Evolutionary conservation across 768 basidiomycete genomes (phyloP).

Genomic region (Lactarius trivialis): DNA sequence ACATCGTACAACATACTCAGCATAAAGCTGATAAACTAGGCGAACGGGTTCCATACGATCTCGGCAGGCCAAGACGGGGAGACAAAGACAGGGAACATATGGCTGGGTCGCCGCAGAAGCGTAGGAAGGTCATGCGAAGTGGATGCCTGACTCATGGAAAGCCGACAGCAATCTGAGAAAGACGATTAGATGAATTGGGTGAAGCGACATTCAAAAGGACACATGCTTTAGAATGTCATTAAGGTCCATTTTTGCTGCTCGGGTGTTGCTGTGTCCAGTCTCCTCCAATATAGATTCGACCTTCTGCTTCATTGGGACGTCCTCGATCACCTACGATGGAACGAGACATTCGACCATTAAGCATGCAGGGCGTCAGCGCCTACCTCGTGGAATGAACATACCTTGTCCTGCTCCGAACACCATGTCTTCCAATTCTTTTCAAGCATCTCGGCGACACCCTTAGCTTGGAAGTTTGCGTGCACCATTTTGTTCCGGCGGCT

Average conservation of each 20-base stretch:
- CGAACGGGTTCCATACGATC: not conserved
- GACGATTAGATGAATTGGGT: not conserved
- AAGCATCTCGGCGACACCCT: slow-evolving; percentile 91
- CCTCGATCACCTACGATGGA: not conserved
- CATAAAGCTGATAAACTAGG: not conserved
- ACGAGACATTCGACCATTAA: not conserved
- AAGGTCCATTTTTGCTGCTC: slow-evolving; percentile 24
- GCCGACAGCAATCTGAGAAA: not conserved
- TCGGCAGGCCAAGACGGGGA: not conserved
- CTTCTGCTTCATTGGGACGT: slow-evolving; percentile 13
- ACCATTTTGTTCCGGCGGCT: slow-evolving; percentile 85
- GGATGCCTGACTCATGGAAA: not conserved
- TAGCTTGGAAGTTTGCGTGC: slow-evolving; percentile 86
- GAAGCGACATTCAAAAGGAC: not conserved
- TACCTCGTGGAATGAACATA: not conserved
- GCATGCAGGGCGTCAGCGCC: not conserved
- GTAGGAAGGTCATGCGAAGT: not conserved
- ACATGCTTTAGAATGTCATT: slow-evolving; percentile 16
- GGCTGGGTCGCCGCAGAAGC: not conserved
- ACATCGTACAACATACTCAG: not conserved
- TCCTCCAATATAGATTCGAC: slow-evolving; percentile 22
- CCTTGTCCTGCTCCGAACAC: slow-evolving; percentile 71
- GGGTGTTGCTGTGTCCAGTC: slow-evolving; percentile 15
- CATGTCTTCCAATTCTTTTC: slow-evolving; percentile 73
- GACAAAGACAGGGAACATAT: not conserved